Conservation (phyloP, 805 yeast genomes). For the Hanseniaspora osmophila region DNA sequence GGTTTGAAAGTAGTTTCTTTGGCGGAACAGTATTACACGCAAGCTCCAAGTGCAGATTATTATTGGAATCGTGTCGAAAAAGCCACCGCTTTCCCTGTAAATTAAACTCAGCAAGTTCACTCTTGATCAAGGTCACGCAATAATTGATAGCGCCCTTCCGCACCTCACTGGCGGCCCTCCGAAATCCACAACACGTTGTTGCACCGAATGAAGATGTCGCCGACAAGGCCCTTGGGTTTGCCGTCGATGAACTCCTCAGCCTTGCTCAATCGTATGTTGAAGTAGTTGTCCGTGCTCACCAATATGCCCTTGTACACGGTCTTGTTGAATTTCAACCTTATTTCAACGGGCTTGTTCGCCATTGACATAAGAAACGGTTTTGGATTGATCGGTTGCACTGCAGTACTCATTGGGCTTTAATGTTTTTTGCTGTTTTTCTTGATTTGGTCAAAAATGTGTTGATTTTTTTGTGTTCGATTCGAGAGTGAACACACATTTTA, state of each 20-base stretch:
- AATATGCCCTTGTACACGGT: conserved; percentile 77
- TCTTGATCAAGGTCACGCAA: too few relatives aligned
- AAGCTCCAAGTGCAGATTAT: too few relatives aligned
- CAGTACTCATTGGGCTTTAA: neutral
- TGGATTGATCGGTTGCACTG: conserved; percentile 54
- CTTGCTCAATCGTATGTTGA: conserved; percentile 68
- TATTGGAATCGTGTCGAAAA: too few relatives aligned
- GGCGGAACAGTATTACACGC: too few relatives aligned
- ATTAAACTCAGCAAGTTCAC: too few relatives aligned
- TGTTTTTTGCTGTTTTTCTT: neutral
- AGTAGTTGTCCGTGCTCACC: conserved; percentile 75
- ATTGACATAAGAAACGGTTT: conserved; percentile 78
- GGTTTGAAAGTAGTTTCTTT: too few relatives aligned
- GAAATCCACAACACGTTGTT: conserved; percentile 73
- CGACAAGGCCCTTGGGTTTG: conserved; percentile 38
- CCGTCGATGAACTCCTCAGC: conserved; percentile 40
- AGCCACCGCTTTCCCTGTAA: too few relatives aligned
- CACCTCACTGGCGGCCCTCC: too few relatives aligned
- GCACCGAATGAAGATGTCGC: conserved; percentile 78
- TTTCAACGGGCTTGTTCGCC: conserved; percentile 54
- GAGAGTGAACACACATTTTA: too few relatives aligned
- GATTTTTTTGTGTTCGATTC: too few relatives aligned
- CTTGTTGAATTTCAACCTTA: conserved; percentile 78
- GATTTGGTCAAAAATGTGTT: neutral
- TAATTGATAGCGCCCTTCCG: too few relatives aligned